These are phyloP conservation scores for Saccharomyces hybrid DNA, from an alignment of 1,139 yeast species.

Conservation along the genomic window DNA sequence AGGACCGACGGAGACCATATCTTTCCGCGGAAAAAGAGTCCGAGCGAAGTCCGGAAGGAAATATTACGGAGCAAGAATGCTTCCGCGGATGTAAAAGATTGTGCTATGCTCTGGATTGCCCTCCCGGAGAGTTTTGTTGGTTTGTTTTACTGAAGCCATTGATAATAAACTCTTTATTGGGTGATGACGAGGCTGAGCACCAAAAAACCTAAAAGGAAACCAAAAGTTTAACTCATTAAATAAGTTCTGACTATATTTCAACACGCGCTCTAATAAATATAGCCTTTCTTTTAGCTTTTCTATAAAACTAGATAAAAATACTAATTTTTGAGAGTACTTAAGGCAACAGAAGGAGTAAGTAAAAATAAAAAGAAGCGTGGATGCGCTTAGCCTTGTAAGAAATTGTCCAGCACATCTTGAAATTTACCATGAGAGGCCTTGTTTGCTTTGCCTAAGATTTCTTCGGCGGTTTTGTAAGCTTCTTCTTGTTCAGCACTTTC, in stretches of 20 bases:
- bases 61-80: background rate
- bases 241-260: background rate
- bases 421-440: constrained; percentile 71
- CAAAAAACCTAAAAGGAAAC: background rate
- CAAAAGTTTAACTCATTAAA: background rate
- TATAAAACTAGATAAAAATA: background rate
- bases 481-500: constrained; percentile 61
- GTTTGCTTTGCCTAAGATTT: constrained; percentile 54
- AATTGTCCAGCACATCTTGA: constrained; percentile 45
- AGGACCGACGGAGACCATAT: background rate
- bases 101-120: background rate
- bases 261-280: background rate
- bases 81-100: background rate
- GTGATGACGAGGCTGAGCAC: background rate
- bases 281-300: background rate
- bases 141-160: background rate
- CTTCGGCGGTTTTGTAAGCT: constrained; percentile 61
- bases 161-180: background rate
- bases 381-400: constrained; percentile 16
- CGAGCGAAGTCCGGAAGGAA: background rate
- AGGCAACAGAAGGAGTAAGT: background rate
- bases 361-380: background rate
- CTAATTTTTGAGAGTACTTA: background rate
- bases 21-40: background rate
- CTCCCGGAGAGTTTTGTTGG: background rate